These are phyloP conservation scores for Phaeosphaeria sp. DNA, from an alignment of 2,329 filamentous ascomycete genomes.

Conservation along the genomic window DNA sequence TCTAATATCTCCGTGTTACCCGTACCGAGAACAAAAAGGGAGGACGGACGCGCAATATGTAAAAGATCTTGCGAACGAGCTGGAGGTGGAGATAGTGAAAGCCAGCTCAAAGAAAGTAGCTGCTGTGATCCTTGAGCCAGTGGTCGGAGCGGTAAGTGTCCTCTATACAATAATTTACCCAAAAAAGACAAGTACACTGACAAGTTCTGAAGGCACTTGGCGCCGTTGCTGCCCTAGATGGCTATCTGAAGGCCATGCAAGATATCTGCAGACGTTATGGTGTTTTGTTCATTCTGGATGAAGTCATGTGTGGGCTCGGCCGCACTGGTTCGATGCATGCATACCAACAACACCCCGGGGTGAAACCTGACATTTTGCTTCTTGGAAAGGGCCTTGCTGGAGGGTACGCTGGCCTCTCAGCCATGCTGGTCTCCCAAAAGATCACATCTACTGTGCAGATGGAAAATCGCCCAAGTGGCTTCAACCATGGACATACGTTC, in stretches of 20 bases:
- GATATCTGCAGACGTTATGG: slow-evolving; percentile 74
- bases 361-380: slow-evolving; percentile 68
- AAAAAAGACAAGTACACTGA: too few relatives aligned
- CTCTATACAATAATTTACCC: background rate
- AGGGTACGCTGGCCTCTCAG: slow-evolving; percentile 69
- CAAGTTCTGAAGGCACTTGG: slow-evolving; percentile 67
- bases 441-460: slow-evolving; percentile 57
- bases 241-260: slow-evolving; percentile 74
- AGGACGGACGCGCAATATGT: slow-evolving; percentile 69
- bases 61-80: slow-evolving; percentile 64
- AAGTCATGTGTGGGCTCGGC: slow-evolving; percentile 75
- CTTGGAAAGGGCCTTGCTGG: slow-evolving; percentile 72
- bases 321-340: slow-evolving; percentile 66
- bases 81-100: slow-evolving; percentile 69
- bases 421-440: slow-evolving; percentile 61
- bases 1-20: slow-evolving; percentile 71
- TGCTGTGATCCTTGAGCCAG: slow-evolving; percentile 72
- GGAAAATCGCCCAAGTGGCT: slow-evolving; percentile 51
- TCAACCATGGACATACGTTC: slow-evolving; percentile 69
- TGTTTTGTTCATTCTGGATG: slow-evolving; percentile 78
- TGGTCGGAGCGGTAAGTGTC: slow-evolving; percentile 70
- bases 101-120: slow-evolving; percentile 71
- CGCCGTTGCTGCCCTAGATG: slow-evolving; percentile 69
- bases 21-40: slow-evolving; percentile 62
- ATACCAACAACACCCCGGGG: slow-evolving; percentile 65